These are phyloP conservation scores for Ogataea salicorniae DNA, from an alignment of 805 yeast species.

Conservation along the genomic window DNA sequence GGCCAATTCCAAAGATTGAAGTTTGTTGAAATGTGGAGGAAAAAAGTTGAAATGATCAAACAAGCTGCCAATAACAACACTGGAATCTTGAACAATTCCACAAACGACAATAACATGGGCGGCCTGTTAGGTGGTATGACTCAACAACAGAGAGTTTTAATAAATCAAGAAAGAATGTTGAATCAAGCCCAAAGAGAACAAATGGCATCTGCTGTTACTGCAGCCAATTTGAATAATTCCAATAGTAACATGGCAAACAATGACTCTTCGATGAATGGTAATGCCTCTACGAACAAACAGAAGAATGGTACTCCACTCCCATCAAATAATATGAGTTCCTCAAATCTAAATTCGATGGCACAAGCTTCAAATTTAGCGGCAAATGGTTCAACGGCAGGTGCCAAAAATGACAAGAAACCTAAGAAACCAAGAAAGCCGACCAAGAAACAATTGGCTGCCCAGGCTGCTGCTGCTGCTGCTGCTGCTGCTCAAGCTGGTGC, in stretches of 20 bases:
- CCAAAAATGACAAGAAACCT: conserved; percentile 16
- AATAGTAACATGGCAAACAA: no score
- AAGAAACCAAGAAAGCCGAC: conserved; percentile 30
- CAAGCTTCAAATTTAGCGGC: conserved; percentile 3
- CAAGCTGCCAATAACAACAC: conserved; percentile 35
- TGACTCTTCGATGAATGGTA: no score
- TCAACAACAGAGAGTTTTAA: conserved; percentile 25
- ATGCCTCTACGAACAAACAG: background rate
- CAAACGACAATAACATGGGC: conserved; percentile 18
- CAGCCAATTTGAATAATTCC: conserved; percentile 8
- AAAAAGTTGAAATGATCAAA: conserved; percentile 53
- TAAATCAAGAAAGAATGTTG: conserved; percentile 26
- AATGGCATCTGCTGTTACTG: conserved; percentile 30
- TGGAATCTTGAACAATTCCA: conserved; percentile 9
- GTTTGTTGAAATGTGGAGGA: conserved; percentile 81
- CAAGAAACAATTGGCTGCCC: conserved; percentile 28
- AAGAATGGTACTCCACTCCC: background rate
- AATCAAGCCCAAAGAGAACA: conserved; percentile 29
- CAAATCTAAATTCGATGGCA: no score
- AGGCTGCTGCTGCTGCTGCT: conserved; percentile 18
- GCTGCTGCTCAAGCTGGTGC: conserved; percentile 15
- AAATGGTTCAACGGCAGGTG: background rate
- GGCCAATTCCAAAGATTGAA: conserved; percentile 79
- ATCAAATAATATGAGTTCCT: no score
- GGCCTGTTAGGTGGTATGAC: conserved; percentile 26